Conservation (phyloP, 192 early-diverging fungal species). For the Hyaloraphidium curvatum region DNA sequence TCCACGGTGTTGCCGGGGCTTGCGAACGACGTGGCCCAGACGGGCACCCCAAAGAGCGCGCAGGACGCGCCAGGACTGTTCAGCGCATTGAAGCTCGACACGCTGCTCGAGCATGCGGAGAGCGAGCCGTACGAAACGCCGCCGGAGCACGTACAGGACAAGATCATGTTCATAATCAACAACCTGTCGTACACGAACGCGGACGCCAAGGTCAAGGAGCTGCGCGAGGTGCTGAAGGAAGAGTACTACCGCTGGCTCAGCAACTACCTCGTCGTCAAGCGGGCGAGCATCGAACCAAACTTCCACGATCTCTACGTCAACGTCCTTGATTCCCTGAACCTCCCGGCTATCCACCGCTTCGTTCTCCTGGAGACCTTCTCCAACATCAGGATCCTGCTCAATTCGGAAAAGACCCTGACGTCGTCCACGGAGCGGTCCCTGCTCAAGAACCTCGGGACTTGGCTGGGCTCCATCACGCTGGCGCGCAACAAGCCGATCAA, state of each 20-base stretch:
- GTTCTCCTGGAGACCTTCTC: constrained; percentile 77
- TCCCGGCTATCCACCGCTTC: constrained; percentile 40
- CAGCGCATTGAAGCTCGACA: constrained; percentile 1
- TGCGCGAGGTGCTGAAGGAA: constrained; percentile 48
- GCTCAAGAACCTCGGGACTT: constrained; percentile 90
- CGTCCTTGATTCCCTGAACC: constrained; percentile 57
- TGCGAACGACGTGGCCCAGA: background rate
- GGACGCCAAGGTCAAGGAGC: constrained; percentile 50
- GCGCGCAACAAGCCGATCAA: constrained; percentile 88
- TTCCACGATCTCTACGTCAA: constrained; percentile 79
- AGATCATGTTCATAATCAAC: constrained; percentile 94
- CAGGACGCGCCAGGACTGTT: too few species aligned
- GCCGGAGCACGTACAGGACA: constrained; percentile 51
- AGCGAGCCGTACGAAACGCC: constrained; percentile 23
- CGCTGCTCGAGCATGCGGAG: constrained; percentile 5
- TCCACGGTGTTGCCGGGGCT: background rate
- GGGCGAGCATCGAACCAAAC: constrained; percentile 92
- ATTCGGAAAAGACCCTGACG: constrained; percentile 80
- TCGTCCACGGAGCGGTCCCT: constrained; percentile 73
- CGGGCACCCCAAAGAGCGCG: background rate
- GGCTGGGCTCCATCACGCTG: constrained; percentile 93
- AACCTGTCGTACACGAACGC: constrained; percentile 79
- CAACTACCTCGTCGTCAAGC: constrained; percentile 82
- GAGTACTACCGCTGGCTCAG: constrained; percentile 73
- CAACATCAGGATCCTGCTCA: constrained; percentile 73